Conservation (phyloP, 768 basidiomycete genomes). For the Vararia minispora region DNA sequence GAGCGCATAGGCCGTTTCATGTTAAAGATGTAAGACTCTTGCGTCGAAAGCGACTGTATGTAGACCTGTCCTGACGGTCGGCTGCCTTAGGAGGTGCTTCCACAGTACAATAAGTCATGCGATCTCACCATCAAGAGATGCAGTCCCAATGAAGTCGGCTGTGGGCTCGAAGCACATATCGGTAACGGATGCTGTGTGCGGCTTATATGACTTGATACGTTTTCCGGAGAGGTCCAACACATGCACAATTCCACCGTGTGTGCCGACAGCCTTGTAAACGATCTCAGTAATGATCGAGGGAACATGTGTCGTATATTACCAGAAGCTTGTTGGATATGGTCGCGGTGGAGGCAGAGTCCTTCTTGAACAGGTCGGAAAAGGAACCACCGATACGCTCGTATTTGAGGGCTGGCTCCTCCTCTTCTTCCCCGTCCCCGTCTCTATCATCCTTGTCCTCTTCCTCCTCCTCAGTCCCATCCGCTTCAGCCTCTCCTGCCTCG, state of each 20-base stretch:
- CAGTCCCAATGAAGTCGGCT: conserved; percentile 83
- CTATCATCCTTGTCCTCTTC: conserved; percentile 41
- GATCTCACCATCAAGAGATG: conserved; percentile 81
- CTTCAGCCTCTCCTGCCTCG: conserved; percentile 10
- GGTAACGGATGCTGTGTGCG: conserved; percentile 78
- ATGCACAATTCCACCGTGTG: conserved; percentile 88
- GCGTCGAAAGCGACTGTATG: conserved; percentile 68
- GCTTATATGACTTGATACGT: conserved; percentile 82
- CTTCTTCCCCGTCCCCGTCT: conserved; percentile 59
- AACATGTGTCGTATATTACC: conserved; percentile 30
- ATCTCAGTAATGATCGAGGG: not conserved
- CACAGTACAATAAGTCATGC: not conserved
- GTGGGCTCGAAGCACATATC: conserved; percentile 80
- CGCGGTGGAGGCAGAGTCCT: conserved; percentile 82
- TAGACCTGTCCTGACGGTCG: conserved; percentile 73
- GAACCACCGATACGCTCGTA: conserved; percentile 74
- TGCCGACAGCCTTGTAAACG: conserved; percentile 66
- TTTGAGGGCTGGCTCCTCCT: conserved; percentile 87
- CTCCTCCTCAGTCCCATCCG: conserved; percentile 28
- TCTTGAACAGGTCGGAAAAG: conserved; percentile 68
- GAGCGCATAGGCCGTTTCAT: conserved; percentile 88
- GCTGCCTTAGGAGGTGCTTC: conserved; percentile 1
- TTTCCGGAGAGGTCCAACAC: conserved; percentile 70
- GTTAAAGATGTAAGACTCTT: conserved; percentile 79
- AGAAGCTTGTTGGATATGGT: conserved; percentile 63